Evolutionary conservation across 2,329 filamentous ascomycete genomes (phyloP).

Genomic region (Claviceps africana): DNA sequence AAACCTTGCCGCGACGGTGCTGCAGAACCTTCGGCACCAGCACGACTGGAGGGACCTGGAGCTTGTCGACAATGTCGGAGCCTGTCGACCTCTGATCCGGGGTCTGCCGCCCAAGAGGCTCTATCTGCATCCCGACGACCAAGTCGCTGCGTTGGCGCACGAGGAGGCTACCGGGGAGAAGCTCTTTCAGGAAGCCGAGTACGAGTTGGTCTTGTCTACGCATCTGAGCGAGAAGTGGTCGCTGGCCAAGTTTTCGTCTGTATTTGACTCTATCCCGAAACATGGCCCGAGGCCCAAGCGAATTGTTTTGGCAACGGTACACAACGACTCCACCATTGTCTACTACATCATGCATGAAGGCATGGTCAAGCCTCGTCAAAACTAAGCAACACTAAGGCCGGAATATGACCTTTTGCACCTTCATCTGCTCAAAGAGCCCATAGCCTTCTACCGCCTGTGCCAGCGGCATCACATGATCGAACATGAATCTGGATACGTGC

Average conservation of each 20-base stretch:
- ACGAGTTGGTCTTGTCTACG: constrained; percentile 66
- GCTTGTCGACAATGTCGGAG: constrained; percentile 32
- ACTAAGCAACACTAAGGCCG: constrained; percentile 40
- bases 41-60: constrained; percentile 58
- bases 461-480: constrained; percentile 60
- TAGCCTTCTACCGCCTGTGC: constrained; percentile 53
- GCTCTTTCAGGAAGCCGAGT: constrained; percentile 37
- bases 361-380: constrained; percentile 75
- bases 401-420: constrained; percentile 62
- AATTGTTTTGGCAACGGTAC: constrained; percentile 58
- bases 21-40: constrained; percentile 59
- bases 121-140: constrained; percentile 72
- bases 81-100: constrained; percentile 49
- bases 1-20: constrained; percentile 32
- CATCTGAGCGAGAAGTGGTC: constrained; percentile 62
- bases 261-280: constrained; percentile 50
- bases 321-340: constrained; percentile 69
- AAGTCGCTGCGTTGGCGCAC: constrained; percentile 55
- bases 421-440: constrained; percentile 57
- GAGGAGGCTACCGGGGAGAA: constrained; percentile 34
- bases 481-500: constrained; percentile 63
- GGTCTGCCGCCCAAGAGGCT: constrained; percentile 59
- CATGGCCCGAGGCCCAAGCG: constrained; percentile 45
- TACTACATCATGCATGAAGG: constrained; percentile 79
- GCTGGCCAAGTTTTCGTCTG: constrained; percentile 46